Base-by-base conservation (phyloP, 306 rosid genomes). In the Lathyrus aphaca region DNA sequence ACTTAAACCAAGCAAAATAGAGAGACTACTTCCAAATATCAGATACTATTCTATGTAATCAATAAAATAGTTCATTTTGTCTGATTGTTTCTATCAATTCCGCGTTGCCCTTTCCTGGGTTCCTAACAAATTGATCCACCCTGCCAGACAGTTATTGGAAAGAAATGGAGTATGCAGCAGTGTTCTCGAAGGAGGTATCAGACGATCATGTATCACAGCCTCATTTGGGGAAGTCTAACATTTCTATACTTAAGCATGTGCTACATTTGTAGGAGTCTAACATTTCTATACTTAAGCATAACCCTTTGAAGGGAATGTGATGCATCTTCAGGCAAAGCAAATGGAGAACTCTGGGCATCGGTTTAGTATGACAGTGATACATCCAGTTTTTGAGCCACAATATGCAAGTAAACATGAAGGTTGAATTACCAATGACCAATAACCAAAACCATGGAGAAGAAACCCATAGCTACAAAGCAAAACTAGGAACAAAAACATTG, bases 1-100 rank as follows among this genome's bases (percentile, higher is more conserved):
- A 69, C 61, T 74, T 21, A 71, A 56, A 65, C 57, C 65, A 75
- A 18, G 64, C 64, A 82, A 72, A 54, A 65, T 44, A 81, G 58
- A 61, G 21, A 71, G 59, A 59, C 23, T 10, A 27, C 51, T 39
- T 27, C 42, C 25, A 37, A 43, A 42, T 68, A 37, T 37, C 30
- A 4, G 4, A 60, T 10, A 37, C 8, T 59, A 59, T 32, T 59
- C 2, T 59, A 18, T 10, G 46, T 37, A 61, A 16, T 61, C 46
- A 38, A 13, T 60, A 16, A 16, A 60, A 35, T 59, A 35, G 39
- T 9, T 37, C 46, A 35, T 37, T 35, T 35, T 9, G 23, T 60
- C 18, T 35, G n/a, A 60, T 10, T 37, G 45, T 35, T 60, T 60
- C 66, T 32, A 60, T 5, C 45, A 15, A 17, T 11, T 61, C 16